Base-by-base conservation (phyloP, 257 asterid species). In the Ehretia macrophylla region DNA sequence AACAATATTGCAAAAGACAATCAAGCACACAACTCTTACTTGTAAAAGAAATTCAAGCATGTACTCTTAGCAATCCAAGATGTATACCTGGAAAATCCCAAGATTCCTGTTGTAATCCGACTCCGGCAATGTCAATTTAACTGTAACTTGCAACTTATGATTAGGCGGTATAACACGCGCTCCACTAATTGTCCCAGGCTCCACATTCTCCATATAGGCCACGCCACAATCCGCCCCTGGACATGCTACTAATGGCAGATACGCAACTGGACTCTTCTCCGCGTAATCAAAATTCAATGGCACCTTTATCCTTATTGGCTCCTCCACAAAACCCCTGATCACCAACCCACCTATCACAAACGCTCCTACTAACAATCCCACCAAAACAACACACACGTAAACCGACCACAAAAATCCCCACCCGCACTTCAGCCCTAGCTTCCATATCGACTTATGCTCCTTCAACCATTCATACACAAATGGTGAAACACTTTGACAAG, bases 351-450 rank as follows among this genome's bases (percentile, higher is more conserved):
- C 86, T 62, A 79, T 70, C 37, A 85, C 73, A 80, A 93, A 89
- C 1, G 94, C 88, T 1, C 76, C 73, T 21, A 86, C 63, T 79
- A 93, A 68, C 57, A 89, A 65, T 44, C 78, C 79, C 22, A 81
- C 77, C 85, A 93, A 75, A 22, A 89, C 81, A 68, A 78, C 49
- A 65, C 90, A 82, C 32, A 89, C 97, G 51, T 93, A 93, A 67
- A 70, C 73, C 8, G 97, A 78, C 97, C 95, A 89, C 80, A 93
- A 66, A 62, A 90, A 65, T 52, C 99, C 99, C 97, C 96, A 89
- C 18, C 88, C 86, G 32, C 85, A 75, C 64, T 80, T 90, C 76
- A 93, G 40, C 14, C 85, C 91, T 49, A 82, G 67, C 67, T 75
- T 89, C 89, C 91, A 81, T 17, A 81, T 44, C 8, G 84, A 81